Evolutionary conservation across 2,329 filamentous ascomycete species (phyloP).

Genomic region (Trichoderma cornu-damae): DNA sequence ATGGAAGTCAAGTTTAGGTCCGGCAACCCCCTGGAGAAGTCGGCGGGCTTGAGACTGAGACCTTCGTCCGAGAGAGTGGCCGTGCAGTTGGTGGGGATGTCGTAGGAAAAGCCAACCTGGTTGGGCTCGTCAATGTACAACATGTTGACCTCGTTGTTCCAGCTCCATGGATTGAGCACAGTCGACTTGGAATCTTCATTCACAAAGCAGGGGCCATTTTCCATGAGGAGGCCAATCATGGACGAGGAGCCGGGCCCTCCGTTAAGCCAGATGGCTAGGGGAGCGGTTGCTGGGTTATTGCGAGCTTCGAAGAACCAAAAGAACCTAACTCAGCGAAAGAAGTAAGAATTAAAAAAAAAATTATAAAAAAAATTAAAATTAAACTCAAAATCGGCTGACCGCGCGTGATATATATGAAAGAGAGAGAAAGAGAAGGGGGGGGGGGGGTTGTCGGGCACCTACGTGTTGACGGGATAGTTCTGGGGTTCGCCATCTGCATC

Average conservation of each 20-base stretch:
- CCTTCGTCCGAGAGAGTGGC: conserved; percentile 48
- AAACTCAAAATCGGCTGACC: no score
- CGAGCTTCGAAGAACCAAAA: conserved; percentile 50
- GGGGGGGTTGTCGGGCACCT: no score
- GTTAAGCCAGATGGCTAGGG: conserved; percentile 59
- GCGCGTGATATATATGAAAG: no score
- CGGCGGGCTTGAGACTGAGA: conserved; percentile 38
- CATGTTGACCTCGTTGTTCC: conserved; percentile 52
- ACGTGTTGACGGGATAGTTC: conserved; percentile 46
- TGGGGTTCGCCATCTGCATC: conserved; percentile 41
- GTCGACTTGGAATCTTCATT: conserved; percentile 48
- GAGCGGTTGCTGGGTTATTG: conserved; percentile 35
- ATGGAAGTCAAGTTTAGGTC: conserved; percentile 35
- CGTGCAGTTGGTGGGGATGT: conserved; percentile 58
- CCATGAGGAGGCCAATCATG: conserved; percentile 59
- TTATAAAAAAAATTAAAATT: no score
- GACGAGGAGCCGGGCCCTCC: conserved; percentile 59
- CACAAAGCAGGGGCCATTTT: conserved; percentile 51
- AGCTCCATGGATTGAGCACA: conserved; percentile 55
- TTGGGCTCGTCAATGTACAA: conserved; percentile 58
- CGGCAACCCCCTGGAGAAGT: conserved; percentile 36
- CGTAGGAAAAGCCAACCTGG: conserved; percentile 64
- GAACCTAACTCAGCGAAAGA: conserved; percentile 28
- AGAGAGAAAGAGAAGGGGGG: no score
- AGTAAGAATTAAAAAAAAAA: no score